Percentiles rank a stretch among this genome's conserved stretches.
phyloP scores from a whole-genome alignment of 192 early-diverging fungal genomes.

The Umbelopsis sp. region DNA sequence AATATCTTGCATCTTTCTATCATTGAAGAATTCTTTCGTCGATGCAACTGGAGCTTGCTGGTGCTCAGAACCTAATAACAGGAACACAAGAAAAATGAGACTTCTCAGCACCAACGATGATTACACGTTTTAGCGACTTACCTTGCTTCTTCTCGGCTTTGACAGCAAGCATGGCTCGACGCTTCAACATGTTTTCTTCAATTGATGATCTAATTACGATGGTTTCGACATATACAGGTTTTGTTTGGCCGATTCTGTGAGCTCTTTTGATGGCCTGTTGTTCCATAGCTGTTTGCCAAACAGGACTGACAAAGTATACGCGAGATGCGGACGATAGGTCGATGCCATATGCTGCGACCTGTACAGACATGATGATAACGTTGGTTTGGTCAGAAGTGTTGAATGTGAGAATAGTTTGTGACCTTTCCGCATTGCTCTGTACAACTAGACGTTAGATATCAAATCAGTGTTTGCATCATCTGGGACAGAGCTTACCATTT shows the following conservation, averaged over 20 bases:
- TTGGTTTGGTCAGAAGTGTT: slow-evolving; percentile 30
- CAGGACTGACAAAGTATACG: slow-evolving; percentile 72
- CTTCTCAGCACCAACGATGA: too few relatives aligned
- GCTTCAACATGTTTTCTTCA: slow-evolving; percentile 55
- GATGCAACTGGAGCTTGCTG: background rate
- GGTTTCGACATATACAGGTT: slow-evolving; percentile 62
- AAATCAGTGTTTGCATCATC: background rate
- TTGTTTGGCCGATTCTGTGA: slow-evolving; percentile 74
- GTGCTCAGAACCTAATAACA: background rate
- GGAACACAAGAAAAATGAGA: too few relatives aligned
- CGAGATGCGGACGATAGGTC: slow-evolving; percentile 76
- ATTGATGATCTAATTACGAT: slow-evolving; percentile 56
- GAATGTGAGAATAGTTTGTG: slow-evolving; percentile 26
- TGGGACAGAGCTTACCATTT: slow-evolving; percentile 38
- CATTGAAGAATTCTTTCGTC: slow-evolving; percentile 9
- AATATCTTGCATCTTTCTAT: slow-evolving; percentile 15
- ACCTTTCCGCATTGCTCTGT: slow-evolving; percentile 6
- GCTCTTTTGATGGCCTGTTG: slow-evolving; percentile 88
- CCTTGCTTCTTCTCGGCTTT: slow-evolving; percentile 15
- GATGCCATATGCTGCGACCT: slow-evolving; percentile 71
- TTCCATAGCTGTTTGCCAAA: slow-evolving; percentile 73
- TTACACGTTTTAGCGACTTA: background rate
- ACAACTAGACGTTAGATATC: background rate
- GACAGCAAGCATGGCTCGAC: slow-evolving; percentile 22
- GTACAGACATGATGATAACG: slow-evolving; percentile 32